Conservation (phyloP, 2,329 filamentous ascomycete species). For the Phialemonium atrogriseum region DNA sequence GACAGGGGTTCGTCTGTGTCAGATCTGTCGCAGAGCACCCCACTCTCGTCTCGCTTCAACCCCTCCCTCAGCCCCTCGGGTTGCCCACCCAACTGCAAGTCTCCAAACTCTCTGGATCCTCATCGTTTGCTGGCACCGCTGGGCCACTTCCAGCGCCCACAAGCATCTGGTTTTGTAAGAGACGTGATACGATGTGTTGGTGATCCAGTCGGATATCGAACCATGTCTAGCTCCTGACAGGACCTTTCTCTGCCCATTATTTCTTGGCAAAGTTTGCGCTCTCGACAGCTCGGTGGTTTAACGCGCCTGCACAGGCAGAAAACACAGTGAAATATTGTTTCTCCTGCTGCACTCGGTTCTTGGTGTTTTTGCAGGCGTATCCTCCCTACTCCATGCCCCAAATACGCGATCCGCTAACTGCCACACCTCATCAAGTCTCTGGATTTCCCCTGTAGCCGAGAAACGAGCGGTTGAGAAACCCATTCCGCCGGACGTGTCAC, state of each 20-base stretch:
- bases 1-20: slow-evolving; percentile 25
- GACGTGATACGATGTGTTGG: slow-evolving; percentile 20
- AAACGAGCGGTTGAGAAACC: slow-evolving; percentile 4
- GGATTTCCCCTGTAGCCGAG: slow-evolving; percentile 3
- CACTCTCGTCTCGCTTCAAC: slow-evolving; percentile 12
- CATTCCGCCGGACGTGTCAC: slow-evolving; percentile 8
- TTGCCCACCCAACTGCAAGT: not conserved
- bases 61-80: slow-evolving; percentile 1
- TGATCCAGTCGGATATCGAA: slow-evolving; percentile 18
- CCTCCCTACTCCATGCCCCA: not conserved
- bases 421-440: no score
- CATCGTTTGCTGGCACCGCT: slow-evolving; percentile 1
- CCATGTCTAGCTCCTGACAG: slow-evolving; percentile 11
- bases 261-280: slow-evolving; percentile 2
- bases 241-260: slow-evolving; percentile 5
- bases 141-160: slow-evolving; percentile 14
- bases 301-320: no score
- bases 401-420: no score
- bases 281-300: no score
- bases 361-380: no score
- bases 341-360: no score
- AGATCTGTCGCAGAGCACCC: slow-evolving; percentile 33
- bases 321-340: no score
- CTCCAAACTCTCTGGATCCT: not conserved
- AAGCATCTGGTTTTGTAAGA: slow-evolving; percentile 19